A percentile compares a stretch with the other conserved stretches of the same genome.
Evolutionary conservation across 2,329 filamentous ascomycete species (phyloP).

Genomic region (Conoideocrella luteorostrata): DNA sequence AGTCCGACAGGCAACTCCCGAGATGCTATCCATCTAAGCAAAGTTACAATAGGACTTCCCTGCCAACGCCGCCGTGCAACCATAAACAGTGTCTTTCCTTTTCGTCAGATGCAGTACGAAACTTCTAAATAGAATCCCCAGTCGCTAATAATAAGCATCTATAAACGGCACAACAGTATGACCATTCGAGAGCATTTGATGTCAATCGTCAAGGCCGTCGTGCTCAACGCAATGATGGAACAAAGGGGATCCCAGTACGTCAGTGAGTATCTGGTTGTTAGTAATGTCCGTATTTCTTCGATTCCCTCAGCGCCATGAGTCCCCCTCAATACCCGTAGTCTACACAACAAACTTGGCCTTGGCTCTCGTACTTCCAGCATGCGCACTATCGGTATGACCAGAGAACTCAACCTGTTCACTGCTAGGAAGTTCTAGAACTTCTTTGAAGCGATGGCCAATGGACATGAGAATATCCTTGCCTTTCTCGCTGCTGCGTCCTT

Average conservation of each 20-base stretch:
- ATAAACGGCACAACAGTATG: background rate
- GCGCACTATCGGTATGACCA: slow-evolving; percentile 89
- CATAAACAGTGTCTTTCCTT: slow-evolving; percentile 2
- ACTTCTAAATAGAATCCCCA: background rate
- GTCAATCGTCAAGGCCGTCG: slow-evolving; percentile 1
- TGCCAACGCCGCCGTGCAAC: slow-evolving; percentile 28
- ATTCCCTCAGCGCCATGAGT: background rate
- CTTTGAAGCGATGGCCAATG: slow-evolving; percentile 90
- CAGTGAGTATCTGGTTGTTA: slow-evolving; percentile 18
- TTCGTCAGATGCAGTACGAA: background rate
- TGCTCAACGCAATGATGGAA: background rate
- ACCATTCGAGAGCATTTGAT: background rate
- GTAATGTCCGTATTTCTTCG: slow-evolving; percentile 15
- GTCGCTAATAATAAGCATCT: slow-evolving; percentile 2
- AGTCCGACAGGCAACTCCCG: slow-evolving; percentile 2
- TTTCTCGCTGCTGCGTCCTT: slow-evolving; percentile 73
- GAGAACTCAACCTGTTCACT: slow-evolving; percentile 86
- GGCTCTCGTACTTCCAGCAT: slow-evolving; percentile 87
- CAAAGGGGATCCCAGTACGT: background rate
- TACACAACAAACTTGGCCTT: slow-evolving; percentile 91
- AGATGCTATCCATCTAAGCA: slow-evolving; percentile 1
- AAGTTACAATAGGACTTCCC: slow-evolving; percentile 17
- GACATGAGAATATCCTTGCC: slow-evolving; percentile 75
- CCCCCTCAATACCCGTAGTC: slow-evolving; percentile 13
- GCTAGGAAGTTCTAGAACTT: slow-evolving; percentile 71